A percentile compares a stretch with the other conserved stretches of the same genome.
Conservation (phyloP, 2,329 filamentous ascomycete genomes). For the Pleurostoma richardsiae region DNA sequence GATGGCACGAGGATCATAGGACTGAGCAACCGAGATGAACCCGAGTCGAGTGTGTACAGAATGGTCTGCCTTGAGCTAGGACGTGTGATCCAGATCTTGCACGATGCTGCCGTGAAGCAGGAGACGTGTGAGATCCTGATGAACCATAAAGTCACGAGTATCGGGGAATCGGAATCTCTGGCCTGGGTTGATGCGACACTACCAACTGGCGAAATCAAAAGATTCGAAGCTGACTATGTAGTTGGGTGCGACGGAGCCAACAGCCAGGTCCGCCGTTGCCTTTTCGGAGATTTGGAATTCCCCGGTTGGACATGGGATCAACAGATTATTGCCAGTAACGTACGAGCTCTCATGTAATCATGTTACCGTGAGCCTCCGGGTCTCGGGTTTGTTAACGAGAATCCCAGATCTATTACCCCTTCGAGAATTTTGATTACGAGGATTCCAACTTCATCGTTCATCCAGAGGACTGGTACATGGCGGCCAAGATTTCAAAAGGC, state of each 20-base stretch:
- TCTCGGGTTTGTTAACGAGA: neutral
- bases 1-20: constrained; percentile 6
- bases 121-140: constrained; percentile 21
- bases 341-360: constrained; percentile 11
- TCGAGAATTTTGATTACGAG: constrained; percentile 30
- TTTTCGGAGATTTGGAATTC: constrained; percentile 30
- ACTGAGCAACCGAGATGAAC: constrained; percentile 4
- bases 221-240: constrained; percentile 28
- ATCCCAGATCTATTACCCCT: constrained; percentile 30
- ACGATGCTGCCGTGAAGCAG: constrained; percentile 1
- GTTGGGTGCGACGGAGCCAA: constrained; percentile 34
- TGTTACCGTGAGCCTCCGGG: neutral
- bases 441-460: constrained; percentile 3
- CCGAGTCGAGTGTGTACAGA: constrained; percentile 15
- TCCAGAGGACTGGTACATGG: constrained; percentile 1
- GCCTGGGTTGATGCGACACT: constrained; percentile 16
- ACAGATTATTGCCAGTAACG: constrained; percentile 44
- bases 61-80: constrained; percentile 33
- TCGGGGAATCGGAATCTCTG: constrained; percentile 20
- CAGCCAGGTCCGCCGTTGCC: constrained; percentile 22
- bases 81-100: constrained; percentile 28
- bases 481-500: neutral
- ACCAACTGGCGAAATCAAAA: constrained; percentile 5
- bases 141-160: constrained; percentile 24
- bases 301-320: constrained; percentile 39